Conservation (phyloP, 2,329 filamentous ascomycete species). For the Stylonectria norvegica region DNA sequence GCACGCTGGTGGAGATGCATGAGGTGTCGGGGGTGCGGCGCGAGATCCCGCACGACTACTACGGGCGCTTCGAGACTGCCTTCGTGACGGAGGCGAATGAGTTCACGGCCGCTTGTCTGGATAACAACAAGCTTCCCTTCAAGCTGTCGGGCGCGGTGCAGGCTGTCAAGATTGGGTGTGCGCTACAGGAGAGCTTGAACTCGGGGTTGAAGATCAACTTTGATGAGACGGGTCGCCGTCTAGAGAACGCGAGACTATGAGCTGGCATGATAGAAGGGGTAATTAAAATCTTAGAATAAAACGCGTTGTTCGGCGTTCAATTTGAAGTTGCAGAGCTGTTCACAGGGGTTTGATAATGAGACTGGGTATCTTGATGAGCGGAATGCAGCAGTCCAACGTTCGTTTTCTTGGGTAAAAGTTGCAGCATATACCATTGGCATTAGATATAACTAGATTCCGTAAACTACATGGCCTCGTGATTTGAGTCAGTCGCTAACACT, state of each 20-base stretch:
- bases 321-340: no score
- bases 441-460: no score
- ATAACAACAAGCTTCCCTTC: constrained; percentile 54
- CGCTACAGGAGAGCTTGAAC: constrained; percentile 56
- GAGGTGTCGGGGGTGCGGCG: constrained; percentile 48
- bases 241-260: constrained; percentile 22
- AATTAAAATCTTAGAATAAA: neutral
- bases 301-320: no score
- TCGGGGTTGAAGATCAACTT: constrained; percentile 57
- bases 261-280: constrained; percentile 10
- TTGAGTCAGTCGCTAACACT: no score
- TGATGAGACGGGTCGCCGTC: constrained; percentile 40
- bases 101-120: constrained; percentile 58
- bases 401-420: no score
- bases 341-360: no score
- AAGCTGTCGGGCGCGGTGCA: constrained; percentile 56
- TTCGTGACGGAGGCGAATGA: constrained; percentile 63
- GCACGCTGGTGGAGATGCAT: constrained; percentile 54
- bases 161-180: constrained; percentile 59
- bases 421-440: no score
- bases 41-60: constrained; percentile 60
- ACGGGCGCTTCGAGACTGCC: constrained; percentile 59
- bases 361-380: no score
- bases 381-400: no score
- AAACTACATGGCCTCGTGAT: no score